A percentile compares a stretch with the other conserved stretches of the same genome.
Evolutionary conservation across 2,329 filamentous ascomycete species (phyloP).

Genomic region (Aspergillus vadensis): DNA sequence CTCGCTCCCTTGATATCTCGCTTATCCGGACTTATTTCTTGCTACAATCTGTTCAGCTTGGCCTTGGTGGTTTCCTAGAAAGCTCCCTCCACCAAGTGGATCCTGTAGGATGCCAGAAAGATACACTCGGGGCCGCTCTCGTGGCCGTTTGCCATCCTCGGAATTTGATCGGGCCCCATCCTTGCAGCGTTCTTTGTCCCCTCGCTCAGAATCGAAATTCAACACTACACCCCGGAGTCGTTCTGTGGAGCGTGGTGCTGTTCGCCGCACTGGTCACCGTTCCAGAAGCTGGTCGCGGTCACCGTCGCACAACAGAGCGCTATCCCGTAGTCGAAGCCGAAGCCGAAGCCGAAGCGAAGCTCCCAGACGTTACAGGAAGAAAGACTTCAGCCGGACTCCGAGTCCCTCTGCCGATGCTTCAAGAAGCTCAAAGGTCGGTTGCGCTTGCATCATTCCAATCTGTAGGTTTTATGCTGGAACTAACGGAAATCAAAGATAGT

Average conservation of each 20-base stretch:
- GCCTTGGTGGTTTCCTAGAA: not conserved
- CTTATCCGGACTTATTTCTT: not conserved
- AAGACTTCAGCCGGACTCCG: conserved; percentile 32
- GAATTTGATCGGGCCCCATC: conserved; percentile 29
- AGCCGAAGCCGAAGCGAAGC: conserved; percentile 31
- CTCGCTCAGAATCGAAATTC: conserved; percentile 34
- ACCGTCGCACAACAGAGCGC: conserved; percentile 29
- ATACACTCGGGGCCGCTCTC: conserved; percentile 33
- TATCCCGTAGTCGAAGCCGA: conserved; percentile 37
- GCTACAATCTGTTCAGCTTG: not conserved
- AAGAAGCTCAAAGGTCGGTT: conserved; percentile 41
- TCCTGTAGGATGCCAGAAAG: conserved; percentile 26
- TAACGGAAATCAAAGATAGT: conserved; percentile 67
- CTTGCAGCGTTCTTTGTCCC: conserved; percentile 38
- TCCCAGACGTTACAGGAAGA: conserved; percentile 39
- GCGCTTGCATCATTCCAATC: too few relatives aligned
- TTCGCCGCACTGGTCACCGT: conserved; percentile 29
- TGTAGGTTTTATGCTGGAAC: not conserved
- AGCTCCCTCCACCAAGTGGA: not conserved
- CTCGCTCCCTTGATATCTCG: not conserved
- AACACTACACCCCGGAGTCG: conserved; percentile 33
- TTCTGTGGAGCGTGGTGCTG: conserved; percentile 24
- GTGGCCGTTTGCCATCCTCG: conserved; percentile 24
- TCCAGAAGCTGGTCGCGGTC: conserved; percentile 34
- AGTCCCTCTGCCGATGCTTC: conserved; percentile 28